A percentile compares a stretch with the other conserved stretches of the same genome.
phyloP scores from a whole-genome alignment of 805 yeast species.

The Alloascoidea hylecoeti region DNA sequence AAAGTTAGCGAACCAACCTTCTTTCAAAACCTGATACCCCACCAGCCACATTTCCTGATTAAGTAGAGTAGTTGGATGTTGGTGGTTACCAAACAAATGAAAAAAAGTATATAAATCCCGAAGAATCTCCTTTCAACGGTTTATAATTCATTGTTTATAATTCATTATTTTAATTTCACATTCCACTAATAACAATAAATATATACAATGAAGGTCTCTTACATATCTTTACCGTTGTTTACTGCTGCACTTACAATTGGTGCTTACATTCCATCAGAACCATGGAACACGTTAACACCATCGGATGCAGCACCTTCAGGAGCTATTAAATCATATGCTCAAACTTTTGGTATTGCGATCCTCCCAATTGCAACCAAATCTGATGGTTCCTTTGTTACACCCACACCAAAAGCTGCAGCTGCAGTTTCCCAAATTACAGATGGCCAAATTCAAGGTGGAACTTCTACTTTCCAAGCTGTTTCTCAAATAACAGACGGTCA shows the following conservation, averaged over 20 bases:
- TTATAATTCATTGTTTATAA: no score
- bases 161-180: no score
- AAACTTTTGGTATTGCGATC: constrained; percentile 57
- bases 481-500: constrained; percentile 53
- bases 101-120: no score
- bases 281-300: constrained; percentile 68
- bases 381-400: constrained; percentile 15
- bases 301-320: constrained; percentile 32
- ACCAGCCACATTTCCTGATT: no score
- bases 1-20: no score
- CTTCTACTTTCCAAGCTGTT: constrained; percentile 26
- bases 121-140: no score
- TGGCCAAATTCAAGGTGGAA: constrained; percentile 10
- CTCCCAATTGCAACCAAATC: constrained; percentile 22
- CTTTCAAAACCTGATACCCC: no score
- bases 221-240: no score
- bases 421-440: constrained; percentile 20
- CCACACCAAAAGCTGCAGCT: constrained; percentile 18
- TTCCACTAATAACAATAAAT: no score
- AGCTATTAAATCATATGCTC: constrained; percentile 40
- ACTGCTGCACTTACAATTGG: constrained; percentile 32
- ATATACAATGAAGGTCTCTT: no score
- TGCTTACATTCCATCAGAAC: constrained; percentile 51
- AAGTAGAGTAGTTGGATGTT: no score
- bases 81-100: no score